These are phyloP conservation scores for Populus pruinosa DNA, from an alignment of 345 rosid genomes.

Conservation along the genomic window DNA sequence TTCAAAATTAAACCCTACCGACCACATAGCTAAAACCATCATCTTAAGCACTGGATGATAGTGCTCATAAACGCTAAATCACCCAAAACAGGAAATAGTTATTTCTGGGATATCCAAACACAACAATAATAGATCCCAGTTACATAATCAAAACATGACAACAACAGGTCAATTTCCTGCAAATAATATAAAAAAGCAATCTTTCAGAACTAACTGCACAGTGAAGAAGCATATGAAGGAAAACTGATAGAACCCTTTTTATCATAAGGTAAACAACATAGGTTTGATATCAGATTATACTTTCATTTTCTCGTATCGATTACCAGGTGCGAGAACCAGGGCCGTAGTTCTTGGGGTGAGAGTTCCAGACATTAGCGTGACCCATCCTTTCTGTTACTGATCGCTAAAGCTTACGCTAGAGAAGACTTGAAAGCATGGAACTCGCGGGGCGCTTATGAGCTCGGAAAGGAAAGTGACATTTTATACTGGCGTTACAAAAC, in stretches of 20 bases:
- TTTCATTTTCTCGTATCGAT: neutral
- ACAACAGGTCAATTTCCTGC: neutral
- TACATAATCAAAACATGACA: neutral
- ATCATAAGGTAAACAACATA: neutral
- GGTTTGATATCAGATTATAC: neutral
- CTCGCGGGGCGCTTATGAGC: neutral
- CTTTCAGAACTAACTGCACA: neutral
- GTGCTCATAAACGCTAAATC: neutral
- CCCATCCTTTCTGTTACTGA: constrained; percentile 28
- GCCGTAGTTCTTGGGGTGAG: constrained; percentile 57
- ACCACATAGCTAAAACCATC: neutral
- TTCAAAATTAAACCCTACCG: neutral
- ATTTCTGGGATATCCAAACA: neutral
- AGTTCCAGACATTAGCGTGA: constrained; percentile 55
- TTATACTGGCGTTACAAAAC: neutral
- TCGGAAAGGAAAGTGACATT: neutral
- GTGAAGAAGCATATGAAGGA: neutral
- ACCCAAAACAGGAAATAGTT: neutral
- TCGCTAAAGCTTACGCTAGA: neutral
- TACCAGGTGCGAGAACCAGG: constrained; percentile 61
- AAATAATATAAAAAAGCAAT: neutral
- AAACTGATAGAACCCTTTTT: neutral
- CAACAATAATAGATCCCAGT: neutral
- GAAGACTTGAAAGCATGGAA: neutral
- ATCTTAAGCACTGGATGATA: neutral